Evolutionary conservation across 2,329 filamentous ascomycete genomes (phyloP).

Genomic region (Beauveria sp.): DNA sequence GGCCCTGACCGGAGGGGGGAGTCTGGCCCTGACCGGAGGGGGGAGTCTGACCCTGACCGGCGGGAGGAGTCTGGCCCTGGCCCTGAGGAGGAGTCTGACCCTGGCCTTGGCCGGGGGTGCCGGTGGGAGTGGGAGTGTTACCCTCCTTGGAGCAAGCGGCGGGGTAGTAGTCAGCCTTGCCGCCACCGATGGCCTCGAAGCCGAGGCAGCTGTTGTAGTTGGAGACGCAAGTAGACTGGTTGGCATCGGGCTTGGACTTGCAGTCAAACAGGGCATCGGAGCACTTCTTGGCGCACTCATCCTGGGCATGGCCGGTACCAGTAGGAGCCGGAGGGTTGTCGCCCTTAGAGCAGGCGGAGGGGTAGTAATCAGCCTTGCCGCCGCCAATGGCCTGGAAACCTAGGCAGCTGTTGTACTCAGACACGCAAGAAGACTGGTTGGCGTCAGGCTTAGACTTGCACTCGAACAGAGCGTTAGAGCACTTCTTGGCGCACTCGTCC

Average conservation of each 20-base stretch:
- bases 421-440: neutral
- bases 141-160: neutral
- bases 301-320: neutral
- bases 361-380: neutral
- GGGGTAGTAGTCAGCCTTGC: neutral
- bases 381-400: neutral
- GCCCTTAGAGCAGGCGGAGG: neutral
- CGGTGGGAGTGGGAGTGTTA: neutral
- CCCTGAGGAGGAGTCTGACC: neutral
- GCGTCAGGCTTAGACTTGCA: neutral
- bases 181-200: neutral
- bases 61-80: neutral
- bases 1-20: too few species aligned
- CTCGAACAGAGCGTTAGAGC: neutral
- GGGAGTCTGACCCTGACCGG: too few species aligned
- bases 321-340: neutral
- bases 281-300: neutral
- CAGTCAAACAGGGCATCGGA: neutral
- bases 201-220: neutral
- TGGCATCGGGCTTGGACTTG: neutral
- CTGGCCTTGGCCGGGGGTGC: neutral
- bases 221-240: neutral
- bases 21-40: too few species aligned
- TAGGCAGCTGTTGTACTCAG: neutral
- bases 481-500: neutral